These are phyloP conservation scores for Termitomyces sp. DNA, from an alignment of 768 basidiomycete genomes.

Conservation along the genomic window DNA sequence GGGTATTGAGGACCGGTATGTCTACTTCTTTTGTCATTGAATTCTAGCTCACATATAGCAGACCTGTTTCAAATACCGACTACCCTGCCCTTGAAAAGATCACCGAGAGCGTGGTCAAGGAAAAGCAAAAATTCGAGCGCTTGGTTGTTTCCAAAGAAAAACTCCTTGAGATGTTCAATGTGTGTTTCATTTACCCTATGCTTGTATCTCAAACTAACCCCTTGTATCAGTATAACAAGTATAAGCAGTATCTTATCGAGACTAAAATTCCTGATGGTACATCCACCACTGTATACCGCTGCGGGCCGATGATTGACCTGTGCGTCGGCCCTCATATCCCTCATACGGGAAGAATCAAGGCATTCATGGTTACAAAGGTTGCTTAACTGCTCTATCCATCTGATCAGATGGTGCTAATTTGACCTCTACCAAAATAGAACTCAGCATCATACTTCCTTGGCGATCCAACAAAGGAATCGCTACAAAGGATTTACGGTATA, in stretches of 20 bases:
- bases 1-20: slow-evolving; percentile 76
- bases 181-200: slow-evolving; percentile 31
- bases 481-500: slow-evolving; percentile 96
- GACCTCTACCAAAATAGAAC: slow-evolving; percentile 46
- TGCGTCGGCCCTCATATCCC: slow-evolving; percentile 98
- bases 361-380: slow-evolving; percentile 95
- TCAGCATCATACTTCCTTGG: slow-evolving; percentile 98
- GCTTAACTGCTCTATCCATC: neutral
- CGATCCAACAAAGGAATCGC: slow-evolving; percentile 85
- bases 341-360: slow-evolving; percentile 96
- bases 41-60: slow-evolving; percentile 19
- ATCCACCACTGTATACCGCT: slow-evolving; percentile 96
- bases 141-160: slow-evolving; percentile 91
- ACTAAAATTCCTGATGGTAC: slow-evolving; percentile 95
- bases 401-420: neutral
- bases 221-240: slow-evolving; percentile 87
- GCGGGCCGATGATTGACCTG: slow-evolving; percentile 97
- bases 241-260: slow-evolving; percentile 94
- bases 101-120: slow-evolving; percentile 84
- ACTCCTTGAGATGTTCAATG: slow-evolving; percentile 94
- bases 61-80: slow-evolving; percentile 75
- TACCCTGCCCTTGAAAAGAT: slow-evolving; percentile 88
- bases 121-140: slow-evolving; percentile 96
- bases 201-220: neutral
- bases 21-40: neutral